A percentile compares a stretch with the other conserved stretches of the same genome.
These are phyloP conservation scores for Schoenoplectus triqueter DNA, from an alignment of 202 grass and related monocot genomes.

Conservation along the genomic window DNA sequence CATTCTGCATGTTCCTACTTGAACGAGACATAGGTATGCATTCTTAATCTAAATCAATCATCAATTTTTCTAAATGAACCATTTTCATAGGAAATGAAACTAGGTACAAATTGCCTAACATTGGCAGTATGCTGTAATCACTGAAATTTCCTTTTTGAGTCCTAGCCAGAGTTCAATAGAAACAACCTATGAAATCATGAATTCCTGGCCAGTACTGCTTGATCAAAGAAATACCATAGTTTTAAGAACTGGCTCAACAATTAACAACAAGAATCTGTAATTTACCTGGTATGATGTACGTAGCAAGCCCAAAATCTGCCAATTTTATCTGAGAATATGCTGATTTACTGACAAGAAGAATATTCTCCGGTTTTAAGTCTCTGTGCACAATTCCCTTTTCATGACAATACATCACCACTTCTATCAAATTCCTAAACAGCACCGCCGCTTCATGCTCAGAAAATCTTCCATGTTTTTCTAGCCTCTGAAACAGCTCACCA, in stretches of 20 bases:
- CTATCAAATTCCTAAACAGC: constrained; percentile 82
- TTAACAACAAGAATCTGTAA: constrained; percentile 5
- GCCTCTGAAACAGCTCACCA: constrained; percentile 89
- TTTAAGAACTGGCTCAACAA: background rate
- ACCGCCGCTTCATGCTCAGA: constrained; percentile 68
- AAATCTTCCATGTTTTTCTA: constrained; percentile 80
- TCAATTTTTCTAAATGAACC: background rate
- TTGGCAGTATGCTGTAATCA: background rate
- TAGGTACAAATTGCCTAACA: too few species aligned
- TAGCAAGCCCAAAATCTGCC: constrained; percentile 91
- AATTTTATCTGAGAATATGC: constrained; percentile 72
- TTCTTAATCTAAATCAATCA: constrained; percentile 8
- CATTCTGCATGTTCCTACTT: background rate
- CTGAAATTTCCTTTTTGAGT: background rate
- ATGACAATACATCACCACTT: constrained; percentile 88
- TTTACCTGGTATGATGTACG: constrained; percentile 79
- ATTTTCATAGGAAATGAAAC: constrained; percentile 14
- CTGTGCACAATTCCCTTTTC: constrained; percentile 90
- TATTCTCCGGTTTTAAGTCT: constrained; percentile 96
- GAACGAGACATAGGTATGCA: background rate
- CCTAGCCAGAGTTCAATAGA: background rate
- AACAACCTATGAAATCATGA: background rate
- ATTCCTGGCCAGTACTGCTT: background rate
- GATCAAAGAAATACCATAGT: background rate
- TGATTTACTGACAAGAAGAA: constrained; percentile 84